Conservation (phyloP, 2,329 filamentous ascomycete genomes). For the Ophiostoma sp. region DNA sequence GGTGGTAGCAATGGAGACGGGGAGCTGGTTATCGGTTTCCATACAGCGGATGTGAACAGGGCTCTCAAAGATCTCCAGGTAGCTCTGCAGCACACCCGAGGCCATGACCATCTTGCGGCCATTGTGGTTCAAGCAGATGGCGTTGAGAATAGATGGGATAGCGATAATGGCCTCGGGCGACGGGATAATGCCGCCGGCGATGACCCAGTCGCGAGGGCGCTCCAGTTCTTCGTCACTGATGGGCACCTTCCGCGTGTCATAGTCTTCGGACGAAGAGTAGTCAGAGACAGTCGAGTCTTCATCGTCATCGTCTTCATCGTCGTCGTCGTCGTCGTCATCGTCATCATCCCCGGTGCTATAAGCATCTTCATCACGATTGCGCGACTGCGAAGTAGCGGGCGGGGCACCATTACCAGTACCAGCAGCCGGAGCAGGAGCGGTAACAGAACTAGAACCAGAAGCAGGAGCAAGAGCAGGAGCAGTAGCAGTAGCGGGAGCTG, state of each 20-base stretch:
- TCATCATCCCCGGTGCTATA: conserved; percentile 19
- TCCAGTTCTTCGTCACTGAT: conserved; percentile 48
- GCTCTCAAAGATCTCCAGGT: conserved; percentile 95
- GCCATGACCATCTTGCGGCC: conserved; percentile 83
- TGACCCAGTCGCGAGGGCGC: conserved; percentile 38
- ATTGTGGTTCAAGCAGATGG: conserved; percentile 83
- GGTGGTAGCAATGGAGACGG: conserved; percentile 68
- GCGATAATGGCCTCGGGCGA: conserved; percentile 82
- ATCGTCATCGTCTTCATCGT: conserved; percentile 31
- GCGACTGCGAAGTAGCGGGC: conserved; percentile 15
- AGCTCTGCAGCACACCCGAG: conserved; percentile 76
- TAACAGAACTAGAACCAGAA: not conserved
- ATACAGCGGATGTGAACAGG: conserved; percentile 81
- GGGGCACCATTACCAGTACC: not conserved
- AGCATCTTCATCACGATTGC: conserved; percentile 30
- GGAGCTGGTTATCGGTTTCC: conserved; percentile 61
- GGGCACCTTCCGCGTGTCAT: conserved; percentile 46
- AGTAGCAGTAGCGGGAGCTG: not conserved
- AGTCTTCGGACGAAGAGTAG: conserved; percentile 29
- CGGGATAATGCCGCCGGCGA: conserved; percentile 73
- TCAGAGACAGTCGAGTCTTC: conserved; percentile 38
- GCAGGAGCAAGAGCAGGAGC: not conserved
- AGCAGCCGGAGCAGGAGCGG: conserved; percentile 14
- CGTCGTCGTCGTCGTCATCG: not conserved
- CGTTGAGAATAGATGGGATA: conserved; percentile 82